Evolutionary conservation across 805 yeast genomes (phyloP), one percentile per base, ranked within the genome.

Genomic region (Kodamaea restingae): DNA sequence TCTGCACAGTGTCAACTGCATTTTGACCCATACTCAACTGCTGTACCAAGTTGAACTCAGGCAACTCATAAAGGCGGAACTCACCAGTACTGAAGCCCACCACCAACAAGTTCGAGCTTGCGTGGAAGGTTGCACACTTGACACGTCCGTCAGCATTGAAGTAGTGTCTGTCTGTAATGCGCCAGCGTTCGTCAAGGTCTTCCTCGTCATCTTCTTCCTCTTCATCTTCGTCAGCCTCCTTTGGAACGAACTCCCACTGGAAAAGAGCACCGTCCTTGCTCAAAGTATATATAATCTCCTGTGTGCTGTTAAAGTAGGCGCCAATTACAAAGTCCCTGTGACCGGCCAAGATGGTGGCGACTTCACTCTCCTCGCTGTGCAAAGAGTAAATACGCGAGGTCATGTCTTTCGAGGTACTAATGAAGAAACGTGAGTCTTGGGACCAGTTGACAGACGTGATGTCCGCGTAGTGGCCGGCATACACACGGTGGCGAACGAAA

Each of bases 231-330:
- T 71, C 75, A 1, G 70, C 63, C 37, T 77, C 76, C 45, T 70
- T 73, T 43, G 75, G 75, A 2, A 83, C 74, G 57, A 84, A 93
- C 55, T 87, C 88, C 98, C 98, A 93, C 52, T 77, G 76, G 57
- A 90, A 86, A 40, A 91, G 66, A 0, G 98, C 96, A 40, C 98
- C 98, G 56, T 93, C 98, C 59, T 84, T 86, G 57, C 95, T 85
- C 12, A 93, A 74, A 0, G 98, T 90, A 55, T 88, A 91, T 35
- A 93, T 87, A 42, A 79, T 76, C 55, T 93, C 97, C 64, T 93
- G 98, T 40, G 80, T 76, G n/a, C 74, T 73, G 50, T 84, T 80
- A 64, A 93, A 93, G 52, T 87, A 91, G 1, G 98, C 96, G 33
- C 78, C 80, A 32, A 90, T 63, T 2, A 93, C 95, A 43, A 83